Conservation (phyloP, 768 basidiomycete genomes). For the Suillus occidentalis region DNA sequence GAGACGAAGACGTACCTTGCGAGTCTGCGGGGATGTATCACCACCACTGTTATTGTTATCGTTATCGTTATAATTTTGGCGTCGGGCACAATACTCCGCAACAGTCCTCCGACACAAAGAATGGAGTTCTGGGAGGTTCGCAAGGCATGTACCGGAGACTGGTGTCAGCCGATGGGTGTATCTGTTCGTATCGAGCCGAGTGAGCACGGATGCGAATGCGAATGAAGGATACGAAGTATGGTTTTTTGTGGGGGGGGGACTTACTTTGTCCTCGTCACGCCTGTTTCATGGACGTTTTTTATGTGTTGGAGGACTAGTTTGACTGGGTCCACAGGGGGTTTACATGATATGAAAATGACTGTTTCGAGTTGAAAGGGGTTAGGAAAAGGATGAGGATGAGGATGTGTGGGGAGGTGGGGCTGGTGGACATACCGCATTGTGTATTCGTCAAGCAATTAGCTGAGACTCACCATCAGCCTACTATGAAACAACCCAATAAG, state of each 20-base stretch:
- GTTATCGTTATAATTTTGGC: no score
- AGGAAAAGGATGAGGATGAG: no score
- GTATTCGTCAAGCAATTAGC: slow-evolving; percentile 81
- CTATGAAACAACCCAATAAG: no score
- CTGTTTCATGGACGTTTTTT: slow-evolving; percentile 59
- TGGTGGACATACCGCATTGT: slow-evolving; percentile 57
- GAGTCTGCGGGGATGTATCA: slow-evolving; percentile 32
- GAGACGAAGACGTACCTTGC: slow-evolving; percentile 36
- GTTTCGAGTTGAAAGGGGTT: no score
- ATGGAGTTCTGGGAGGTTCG: slow-evolving; percentile 70
- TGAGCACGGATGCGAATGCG: not conserved
- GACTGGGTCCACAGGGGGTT: slow-evolving; percentile 75
- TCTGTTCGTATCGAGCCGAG: slow-evolving; percentile 36
- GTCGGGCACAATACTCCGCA: slow-evolving; percentile 50
- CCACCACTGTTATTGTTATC: no score
- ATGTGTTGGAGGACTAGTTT: slow-evolving; percentile 64
- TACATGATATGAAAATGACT: slow-evolving; percentile 84
- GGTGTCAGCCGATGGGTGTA: slow-evolving; percentile 72
- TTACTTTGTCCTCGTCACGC: slow-evolving; percentile 66
- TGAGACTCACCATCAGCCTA: slow-evolving; percentile 25
- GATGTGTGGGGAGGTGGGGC: slow-evolving; percentile 1
- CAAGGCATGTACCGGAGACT: slow-evolving; percentile 62
- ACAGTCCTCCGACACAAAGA: slow-evolving; percentile 58
- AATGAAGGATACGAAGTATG: not conserved
- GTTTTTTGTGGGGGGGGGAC: not conserved